Evolutionary conservation across 1,139 yeast genomes (phyloP), one percentile per base, ranked within the genome.

Genomic region (Geotrichum klebahnii): DNA sequence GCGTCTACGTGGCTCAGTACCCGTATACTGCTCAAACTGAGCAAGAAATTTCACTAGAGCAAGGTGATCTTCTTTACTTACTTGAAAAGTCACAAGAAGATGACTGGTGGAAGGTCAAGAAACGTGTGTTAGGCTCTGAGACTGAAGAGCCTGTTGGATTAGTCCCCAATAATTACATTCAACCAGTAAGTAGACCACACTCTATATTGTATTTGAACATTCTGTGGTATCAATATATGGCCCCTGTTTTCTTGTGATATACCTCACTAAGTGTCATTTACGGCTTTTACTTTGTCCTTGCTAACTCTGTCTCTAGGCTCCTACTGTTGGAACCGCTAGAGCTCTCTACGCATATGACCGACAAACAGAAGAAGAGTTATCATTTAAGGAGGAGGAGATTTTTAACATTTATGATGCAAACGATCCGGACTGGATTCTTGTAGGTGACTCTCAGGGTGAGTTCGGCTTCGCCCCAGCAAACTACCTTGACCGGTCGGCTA

Each of bases 51-150:
- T 68, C 82, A 5, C 70, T 92, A 26, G 67, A 71, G 29, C 87
- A 84, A 59, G 82, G 80, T 56, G 97, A 90, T 65, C 64, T 92
- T 54, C 77, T 94, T 56, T 94, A 92, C 65, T 71, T 94, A 51
- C 72, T 92, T 52, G 95, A 90, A 64, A 85, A 79, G 64, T 87
- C 96, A 8, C 83, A 82, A 34, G 82, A 85, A 39, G 99, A 92
- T 69, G 97, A 92, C 59, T 92, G 99, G 99, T 92, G 98, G 97
- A 89, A 87, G 55, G 97, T 88, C 29, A 92, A 92, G 70, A 89
- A 87, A 70, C 77, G 97, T 61, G 85, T 89, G 1, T 80, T 84
- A 3, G 95, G 92, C 46, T 81, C 87, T 36, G 96, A 88, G 61
- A 84, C 80, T 16, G 96, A 88, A 50, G 98, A 92, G 67, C 97